phyloP scores from a whole-genome alignment of 2,329 filamentous ascomycete genomes.

The Aciculosporium take region DNA sequence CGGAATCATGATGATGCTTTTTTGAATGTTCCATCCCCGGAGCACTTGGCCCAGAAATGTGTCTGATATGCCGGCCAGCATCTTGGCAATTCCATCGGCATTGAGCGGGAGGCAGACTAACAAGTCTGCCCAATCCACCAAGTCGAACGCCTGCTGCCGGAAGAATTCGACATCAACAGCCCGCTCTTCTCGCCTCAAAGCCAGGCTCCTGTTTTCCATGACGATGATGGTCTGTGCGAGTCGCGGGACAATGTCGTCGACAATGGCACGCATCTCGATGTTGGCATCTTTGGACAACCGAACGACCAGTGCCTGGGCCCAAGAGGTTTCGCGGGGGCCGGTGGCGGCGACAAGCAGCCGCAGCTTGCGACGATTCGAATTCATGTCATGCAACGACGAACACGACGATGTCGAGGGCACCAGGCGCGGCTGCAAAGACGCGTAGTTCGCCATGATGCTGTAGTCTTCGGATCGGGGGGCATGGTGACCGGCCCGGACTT shows the following conservation, averaged over 20 bases:
- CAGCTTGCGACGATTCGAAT: constrained; percentile 30
- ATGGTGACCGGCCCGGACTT: constrained; percentile 11
- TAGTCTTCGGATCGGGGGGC: constrained; percentile 14
- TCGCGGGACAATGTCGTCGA: constrained; percentile 50
- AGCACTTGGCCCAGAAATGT: constrained; percentile 69
- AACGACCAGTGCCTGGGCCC: constrained; percentile 50
- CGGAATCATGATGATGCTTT: constrained; percentile 71
- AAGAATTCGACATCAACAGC: constrained; percentile 38
- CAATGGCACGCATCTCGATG: constrained; percentile 46
- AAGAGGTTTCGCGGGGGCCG: constrained; percentile 49
- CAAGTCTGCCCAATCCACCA: constrained; percentile 80
- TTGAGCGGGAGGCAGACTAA: constrained; percentile 75
- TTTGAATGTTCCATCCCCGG: constrained; percentile 74
- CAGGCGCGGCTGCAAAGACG: constrained; percentile 18
- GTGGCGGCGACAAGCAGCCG: constrained; percentile 52
- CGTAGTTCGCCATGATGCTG: constrained; percentile 20
- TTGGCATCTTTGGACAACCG: constrained; percentile 51
- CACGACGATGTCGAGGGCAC: constrained; percentile 18
- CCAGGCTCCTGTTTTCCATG: constrained; percentile 37
- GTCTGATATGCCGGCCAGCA: constrained; percentile 73
- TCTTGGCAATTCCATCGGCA: constrained; percentile 70
- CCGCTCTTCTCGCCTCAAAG: constrained; percentile 17
- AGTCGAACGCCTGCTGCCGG: constrained; percentile 40
- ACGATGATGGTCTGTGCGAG: constrained; percentile 49
- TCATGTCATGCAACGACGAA: constrained; percentile 24